Conservation (phyloP, 2,329 filamentous ascomycete species). For the Clarireedia hainanense region DNA sequence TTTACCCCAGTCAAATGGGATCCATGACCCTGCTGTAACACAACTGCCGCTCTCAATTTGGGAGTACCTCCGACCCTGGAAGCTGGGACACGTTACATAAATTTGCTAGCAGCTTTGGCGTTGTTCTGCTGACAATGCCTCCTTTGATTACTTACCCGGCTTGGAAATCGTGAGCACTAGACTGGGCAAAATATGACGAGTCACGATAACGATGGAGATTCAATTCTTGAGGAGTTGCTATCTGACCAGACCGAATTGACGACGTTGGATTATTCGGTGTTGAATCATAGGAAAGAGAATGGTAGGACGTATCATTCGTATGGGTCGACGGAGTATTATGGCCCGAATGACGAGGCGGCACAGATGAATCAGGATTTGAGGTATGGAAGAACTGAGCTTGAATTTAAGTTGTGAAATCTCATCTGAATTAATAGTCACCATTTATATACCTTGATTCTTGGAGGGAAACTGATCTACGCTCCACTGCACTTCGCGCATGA, state of each 20-base stretch:
- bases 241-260: neutral
- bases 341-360: constrained; percentile 17
- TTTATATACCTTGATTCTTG: constrained; percentile 32
- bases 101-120: no score
- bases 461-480: constrained; percentile 33
- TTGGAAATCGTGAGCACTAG: neutral
- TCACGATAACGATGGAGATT: neutral
- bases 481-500: constrained; percentile 28
- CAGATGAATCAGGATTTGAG: constrained; percentile 12
- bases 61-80: no score
- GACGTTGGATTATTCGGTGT: neutral
- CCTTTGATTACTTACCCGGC: neutral
- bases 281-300: constrained; percentile 16
- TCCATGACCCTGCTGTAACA: no score
- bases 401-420: neutral
- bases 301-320: constrained; percentile 19
- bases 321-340: constrained; percentile 15
- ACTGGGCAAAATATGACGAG: neutral
- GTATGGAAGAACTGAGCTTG: neutral
- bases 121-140: neutral
- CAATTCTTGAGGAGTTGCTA: neutral
- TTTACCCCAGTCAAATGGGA: no score
- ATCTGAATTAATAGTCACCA: constrained; percentile 25
- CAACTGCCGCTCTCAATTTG: no score
- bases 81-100: no score